These are phyloP conservation scores for Ricinus communis DNA, from an alignment of 345 rosid species.

Conservation along the genomic window DNA sequence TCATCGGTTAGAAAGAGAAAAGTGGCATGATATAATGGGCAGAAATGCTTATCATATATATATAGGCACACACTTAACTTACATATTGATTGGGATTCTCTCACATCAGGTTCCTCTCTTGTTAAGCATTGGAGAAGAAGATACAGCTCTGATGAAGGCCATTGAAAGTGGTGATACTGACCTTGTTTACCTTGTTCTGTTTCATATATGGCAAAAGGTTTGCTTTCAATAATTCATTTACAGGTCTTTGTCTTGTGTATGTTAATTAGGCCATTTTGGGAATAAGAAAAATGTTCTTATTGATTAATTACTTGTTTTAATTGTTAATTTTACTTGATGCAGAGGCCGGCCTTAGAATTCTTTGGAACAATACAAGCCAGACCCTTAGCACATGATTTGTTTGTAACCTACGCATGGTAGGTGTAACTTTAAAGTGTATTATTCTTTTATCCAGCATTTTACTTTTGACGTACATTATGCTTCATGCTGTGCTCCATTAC, in stretches of 20 bases:
- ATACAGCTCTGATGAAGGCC: conserved; percentile 85
- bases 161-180: conserved; percentile 97
- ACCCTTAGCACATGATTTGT: conserved; percentile 81
- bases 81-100: neutral
- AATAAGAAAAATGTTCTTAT: neutral
- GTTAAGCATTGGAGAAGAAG: conserved; percentile 95
- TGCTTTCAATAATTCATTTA: conserved; percentile 2
- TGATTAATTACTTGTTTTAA: conserved; percentile 2
- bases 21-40: no score
- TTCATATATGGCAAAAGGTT: conserved; percentile 98
- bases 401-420: conserved; percentile 73
- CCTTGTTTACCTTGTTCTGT: conserved; percentile 89
- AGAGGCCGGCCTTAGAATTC: conserved; percentile 84
- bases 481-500: neutral
- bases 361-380: conserved; percentile 88
- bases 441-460: neutral
- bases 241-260: neutral
- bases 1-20: neutral
- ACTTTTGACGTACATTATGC: neutral
- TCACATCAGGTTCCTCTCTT: conserved; percentile 77
- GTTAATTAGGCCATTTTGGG: neutral
- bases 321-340: conserved; percentile 30
- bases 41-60: neutral
- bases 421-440: neutral
- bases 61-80: no score